Base-by-base conservation (phyloP, 1,284 basidiomycete species). In the Ganoderma lingzhi region DNA sequence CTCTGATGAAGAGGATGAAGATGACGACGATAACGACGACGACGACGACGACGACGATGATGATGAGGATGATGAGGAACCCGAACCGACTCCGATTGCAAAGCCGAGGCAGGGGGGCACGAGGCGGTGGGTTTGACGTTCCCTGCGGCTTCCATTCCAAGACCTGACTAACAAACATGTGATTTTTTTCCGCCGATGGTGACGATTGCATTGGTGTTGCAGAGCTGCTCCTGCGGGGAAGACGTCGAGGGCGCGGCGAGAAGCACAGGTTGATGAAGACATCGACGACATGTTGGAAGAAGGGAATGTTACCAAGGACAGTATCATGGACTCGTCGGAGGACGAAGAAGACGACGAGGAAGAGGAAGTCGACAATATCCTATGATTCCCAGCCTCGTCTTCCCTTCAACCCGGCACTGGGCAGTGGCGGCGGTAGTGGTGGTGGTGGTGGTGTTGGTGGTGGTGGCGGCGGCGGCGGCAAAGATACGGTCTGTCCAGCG, bases 11-110 rank as follows among this genome's bases (percentile, higher is more conserved):
- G 60, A 73, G 77, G 71, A 74, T 0, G 77, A 74, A 0, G 77
- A 76, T 12, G 78, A 77, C 12, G 71, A 80, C 0, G 77, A 76
- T 14, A 77, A 78, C 10, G 71, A 80, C 44, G 84, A 84, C 0
- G 83, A 84, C 14, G 83, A 82, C 0, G 82, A 81, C 5, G 71
- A 73, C 5, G 77, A 74, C 0, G 77, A 76, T 23, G 77, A 74
- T 0, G 77, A 76, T 23, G 77, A 77, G 32, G 77, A 76, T 9
- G 78, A 78, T 3, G 79, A 78, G 0, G 79, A 80, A 8, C 76
- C 75, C 23, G 80, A 71, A 65, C 77, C 74, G 39, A 80, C 76
- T 1, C 80, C 82, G 3, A 74, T 78, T 32, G 78, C 80, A 59
- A 72, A 65, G 63, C 23, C 68, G 35, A 65, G 67, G 51, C 48